phyloP scores from a whole-genome alignment of 768 basidiomycete genomes.

The Phylloporus sp. region DNA sequence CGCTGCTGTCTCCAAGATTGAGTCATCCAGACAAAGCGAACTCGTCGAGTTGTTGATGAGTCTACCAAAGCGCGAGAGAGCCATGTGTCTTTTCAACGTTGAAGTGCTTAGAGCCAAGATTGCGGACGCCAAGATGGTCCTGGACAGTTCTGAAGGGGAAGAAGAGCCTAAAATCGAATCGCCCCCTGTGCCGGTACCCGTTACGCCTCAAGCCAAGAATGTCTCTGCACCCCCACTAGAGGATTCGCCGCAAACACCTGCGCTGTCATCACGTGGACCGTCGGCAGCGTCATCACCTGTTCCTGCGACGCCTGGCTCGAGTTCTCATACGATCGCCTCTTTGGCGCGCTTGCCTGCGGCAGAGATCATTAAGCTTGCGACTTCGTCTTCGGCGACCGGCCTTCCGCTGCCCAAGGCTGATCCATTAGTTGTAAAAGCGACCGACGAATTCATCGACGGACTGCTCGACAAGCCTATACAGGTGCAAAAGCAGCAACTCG shows the following conservation, averaged over 20 bases:
- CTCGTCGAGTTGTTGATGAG: conserved; percentile 80
- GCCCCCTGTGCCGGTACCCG: conserved; percentile 34
- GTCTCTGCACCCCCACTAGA: conserved; percentile 33
- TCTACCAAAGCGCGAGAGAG: conserved; percentile 82
- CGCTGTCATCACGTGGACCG: conserved; percentile 67
- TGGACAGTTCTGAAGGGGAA: conserved; percentile 67
- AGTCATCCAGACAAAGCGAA: conserved; percentile 53
- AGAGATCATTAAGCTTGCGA: conserved; percentile 68
- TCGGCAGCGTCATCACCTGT: conserved; percentile 68
- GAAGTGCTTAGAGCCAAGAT: conserved; percentile 76
- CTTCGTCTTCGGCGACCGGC: conserved; percentile 39
- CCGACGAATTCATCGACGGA: conserved; percentile 67
- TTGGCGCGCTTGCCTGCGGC: conserved; percentile 70
- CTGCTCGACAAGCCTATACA: conserved; percentile 50
- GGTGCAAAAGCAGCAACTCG: conserved; percentile 72
- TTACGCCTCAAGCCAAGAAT: conserved; percentile 65
- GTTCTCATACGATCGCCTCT: conserved; percentile 57
- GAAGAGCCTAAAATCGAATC: conserved; percentile 33
- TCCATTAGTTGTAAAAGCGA: conserved; percentile 58
- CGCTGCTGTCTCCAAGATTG: conserved; percentile 60
- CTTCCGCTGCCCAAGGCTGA: conserved; percentile 68
- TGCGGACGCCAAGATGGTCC: conserved; percentile 73
- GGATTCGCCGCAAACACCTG: conserved; percentile 69
- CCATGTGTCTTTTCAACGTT: conserved; percentile 85
- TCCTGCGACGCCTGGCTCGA: conserved; percentile 53